phyloP scores from a whole-genome alignment of 352 stramenopile species.

The Globisporangium cystogenes region DNA sequence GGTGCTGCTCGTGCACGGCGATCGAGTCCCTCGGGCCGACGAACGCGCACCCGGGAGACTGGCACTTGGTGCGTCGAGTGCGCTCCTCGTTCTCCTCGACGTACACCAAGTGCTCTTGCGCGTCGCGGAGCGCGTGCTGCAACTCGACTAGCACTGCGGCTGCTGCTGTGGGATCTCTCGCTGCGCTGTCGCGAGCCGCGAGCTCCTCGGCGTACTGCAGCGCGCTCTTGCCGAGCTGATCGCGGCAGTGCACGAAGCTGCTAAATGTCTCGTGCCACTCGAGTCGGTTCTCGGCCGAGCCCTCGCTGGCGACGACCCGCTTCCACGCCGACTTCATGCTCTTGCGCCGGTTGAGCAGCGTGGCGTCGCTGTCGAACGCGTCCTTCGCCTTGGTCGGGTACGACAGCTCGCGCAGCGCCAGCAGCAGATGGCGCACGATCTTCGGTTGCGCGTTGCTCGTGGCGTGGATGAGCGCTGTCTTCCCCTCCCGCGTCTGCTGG shows the following conservation, averaged over 20 bases:
- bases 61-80: slow-evolving; percentile 35
- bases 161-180: not conserved
- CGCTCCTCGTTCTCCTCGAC: slow-evolving; percentile 40
- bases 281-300: slow-evolving; percentile 18
- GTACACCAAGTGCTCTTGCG: slow-evolving; percentile 43
- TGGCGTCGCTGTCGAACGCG: slow-evolving; percentile 14
- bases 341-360: slow-evolving; percentile 14
- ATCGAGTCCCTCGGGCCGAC: slow-evolving; percentile 48
- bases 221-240: slow-evolving; percentile 27
- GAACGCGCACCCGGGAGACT: slow-evolving; percentile 38
- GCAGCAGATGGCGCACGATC: slow-evolving; percentile 54
- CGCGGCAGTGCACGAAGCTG: slow-evolving; percentile 23
- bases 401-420: slow-evolving; percentile 31
- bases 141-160: slow-evolving; percentile 30
- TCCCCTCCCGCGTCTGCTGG: slow-evolving; percentile 45
- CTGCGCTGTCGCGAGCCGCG: not conserved
- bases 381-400: slow-evolving; percentile 19
- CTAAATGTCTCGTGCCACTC: slow-evolving; percentile 65
- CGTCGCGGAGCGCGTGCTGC: slow-evolving; percentile 25
- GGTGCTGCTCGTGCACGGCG: slow-evolving; percentile 45
- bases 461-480: slow-evolving; percentile 66
- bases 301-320: not conserved
- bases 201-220: slow-evolving; percentile 24
- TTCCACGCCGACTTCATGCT: slow-evolving; percentile 15
- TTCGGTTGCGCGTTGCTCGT: slow-evolving; percentile 41